phyloP scores from a whole-genome alignment of 352 stramenopile genomes.

The Globisporangium echinulatum region DNA sequence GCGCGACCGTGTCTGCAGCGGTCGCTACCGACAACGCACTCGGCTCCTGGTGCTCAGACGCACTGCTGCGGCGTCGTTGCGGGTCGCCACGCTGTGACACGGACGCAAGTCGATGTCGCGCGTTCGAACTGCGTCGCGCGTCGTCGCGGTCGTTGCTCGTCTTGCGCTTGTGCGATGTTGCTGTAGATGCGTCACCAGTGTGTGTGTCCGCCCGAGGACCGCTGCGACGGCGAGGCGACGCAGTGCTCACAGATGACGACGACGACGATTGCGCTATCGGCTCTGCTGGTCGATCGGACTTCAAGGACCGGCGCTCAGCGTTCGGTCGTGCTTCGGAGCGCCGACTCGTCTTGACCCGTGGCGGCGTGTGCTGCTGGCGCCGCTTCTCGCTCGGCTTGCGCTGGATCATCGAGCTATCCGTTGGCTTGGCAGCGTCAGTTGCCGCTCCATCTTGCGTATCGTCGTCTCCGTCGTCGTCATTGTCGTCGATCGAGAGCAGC shows the following conservation, averaged over 20 bases:
- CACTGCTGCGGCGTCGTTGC: too few species aligned
- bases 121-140: too few species aligned
- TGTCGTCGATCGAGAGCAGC: conserved; percentile 34
- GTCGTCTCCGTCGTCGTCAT: conserved; percentile 5
- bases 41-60: too few species aligned
- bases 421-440: not conserved
- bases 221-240: not conserved
- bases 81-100: too few species aligned
- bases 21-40: too few species aligned
- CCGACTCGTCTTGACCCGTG: conserved; percentile 3
- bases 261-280: not conserved
- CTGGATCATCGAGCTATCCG: conserved; percentile 11
- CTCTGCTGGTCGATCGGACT: conserved; percentile 1
- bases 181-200: not conserved
- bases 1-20: too few species aligned
- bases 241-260: not conserved
- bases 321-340: not conserved
- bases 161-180: conserved; percentile 1
- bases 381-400: conserved; percentile 24
- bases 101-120: too few species aligned
- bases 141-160: not conserved
- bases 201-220: not conserved
- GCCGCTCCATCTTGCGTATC: too few species aligned
- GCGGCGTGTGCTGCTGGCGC: not conserved
- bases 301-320: not conserved